Percentiles rank a stretch among this genome's conserved stretches.
Evolutionary conservation across 169 alveolate genomes (phyloP).

Genomic region (Plasmodium inui): DNA sequence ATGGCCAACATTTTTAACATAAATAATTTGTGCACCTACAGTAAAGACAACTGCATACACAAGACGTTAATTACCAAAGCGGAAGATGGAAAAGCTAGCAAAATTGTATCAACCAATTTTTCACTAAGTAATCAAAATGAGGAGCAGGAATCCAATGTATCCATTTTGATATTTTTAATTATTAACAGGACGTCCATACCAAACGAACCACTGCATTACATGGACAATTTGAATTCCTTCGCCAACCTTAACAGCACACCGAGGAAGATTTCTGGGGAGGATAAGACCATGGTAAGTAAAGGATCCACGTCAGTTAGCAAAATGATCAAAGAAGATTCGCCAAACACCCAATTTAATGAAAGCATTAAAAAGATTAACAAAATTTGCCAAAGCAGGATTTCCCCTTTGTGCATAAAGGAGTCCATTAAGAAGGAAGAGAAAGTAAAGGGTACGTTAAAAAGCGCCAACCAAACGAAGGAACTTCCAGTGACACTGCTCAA

Average conservation of each 20-base stretch:
- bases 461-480: conserved; percentile 25
- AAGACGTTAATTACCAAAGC: not conserved
- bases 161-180: conserved; percentile 52
- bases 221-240: conserved; percentile 22
- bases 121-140: conserved; percentile 29
- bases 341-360: conserved; percentile 71
- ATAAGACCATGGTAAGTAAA: not conserved
- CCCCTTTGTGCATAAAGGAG: conserved; percentile 69
- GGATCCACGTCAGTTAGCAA: conserved; percentile 36
- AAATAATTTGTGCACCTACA: conserved; percentile 22
- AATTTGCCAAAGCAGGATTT: conserved; percentile 68
- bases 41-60: conserved; percentile 12
- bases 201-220: conserved; percentile 31
- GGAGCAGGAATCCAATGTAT: conserved; percentile 37
- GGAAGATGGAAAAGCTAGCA: conserved; percentile 37
- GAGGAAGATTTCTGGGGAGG: conserved; percentile 9
- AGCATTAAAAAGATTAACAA: conserved; percentile 66
- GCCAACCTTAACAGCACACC: conserved; percentile 53
- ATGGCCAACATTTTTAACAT: conserved; percentile 55
- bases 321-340: conserved; percentile 64
- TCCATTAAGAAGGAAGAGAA: conserved; percentile 67
- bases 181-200: not conserved
- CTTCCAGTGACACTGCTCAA: conserved; percentile 61
- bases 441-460: conserved; percentile 19
- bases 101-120: conserved; percentile 58